Conservation (phyloP, 106 monocot genomes). For the Dendrobium officinale region DNA sequence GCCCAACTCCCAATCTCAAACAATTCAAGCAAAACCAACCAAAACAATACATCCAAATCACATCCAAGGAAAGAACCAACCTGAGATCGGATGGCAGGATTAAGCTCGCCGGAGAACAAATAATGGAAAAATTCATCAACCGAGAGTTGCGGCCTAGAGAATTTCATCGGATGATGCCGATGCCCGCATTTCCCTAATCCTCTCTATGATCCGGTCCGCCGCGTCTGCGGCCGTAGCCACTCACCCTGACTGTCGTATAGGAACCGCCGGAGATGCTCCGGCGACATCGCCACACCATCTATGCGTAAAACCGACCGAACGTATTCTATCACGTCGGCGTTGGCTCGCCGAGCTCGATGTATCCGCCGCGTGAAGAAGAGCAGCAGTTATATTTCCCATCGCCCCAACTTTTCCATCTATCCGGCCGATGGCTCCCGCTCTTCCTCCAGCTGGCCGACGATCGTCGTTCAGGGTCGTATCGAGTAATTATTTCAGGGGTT, state of each 20-base stretch:
- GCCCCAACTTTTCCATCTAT: too few relatives aligned
- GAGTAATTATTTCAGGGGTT: too few relatives aligned
- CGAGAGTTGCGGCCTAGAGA: constrained; percentile 13
- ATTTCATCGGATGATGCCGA: constrained; percentile 9
- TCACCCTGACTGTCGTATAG: constrained; percentile 40
- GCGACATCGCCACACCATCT: too few relatives aligned
- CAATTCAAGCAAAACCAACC: neutral
- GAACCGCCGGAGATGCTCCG: constrained; percentile 46
- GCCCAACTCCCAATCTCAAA: neutral
- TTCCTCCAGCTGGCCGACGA: too few relatives aligned
- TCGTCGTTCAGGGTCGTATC: too few relatives aligned
- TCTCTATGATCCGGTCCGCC: constrained; percentile 31
- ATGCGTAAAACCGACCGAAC: too few relatives aligned
- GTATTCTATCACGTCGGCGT: too few relatives aligned
- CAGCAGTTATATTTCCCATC: too few relatives aligned
- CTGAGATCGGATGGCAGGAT: constrained; percentile 37
- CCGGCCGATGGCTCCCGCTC: too few relatives aligned
- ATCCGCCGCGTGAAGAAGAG: too few relatives aligned
- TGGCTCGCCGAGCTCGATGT: too few relatives aligned
- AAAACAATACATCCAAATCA: neutral
- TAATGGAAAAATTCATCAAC: constrained; percentile 49
- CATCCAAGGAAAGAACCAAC: constrained; percentile 5
- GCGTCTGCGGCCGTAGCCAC: constrained; percentile 10
- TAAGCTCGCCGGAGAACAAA: constrained; percentile 50
- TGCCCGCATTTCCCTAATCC: constrained; percentile 20